These are phyloP conservation scores for Dicorynia guianensis DNA, from an alignment of 306 rosid genomes.

Conservation along the genomic window DNA sequence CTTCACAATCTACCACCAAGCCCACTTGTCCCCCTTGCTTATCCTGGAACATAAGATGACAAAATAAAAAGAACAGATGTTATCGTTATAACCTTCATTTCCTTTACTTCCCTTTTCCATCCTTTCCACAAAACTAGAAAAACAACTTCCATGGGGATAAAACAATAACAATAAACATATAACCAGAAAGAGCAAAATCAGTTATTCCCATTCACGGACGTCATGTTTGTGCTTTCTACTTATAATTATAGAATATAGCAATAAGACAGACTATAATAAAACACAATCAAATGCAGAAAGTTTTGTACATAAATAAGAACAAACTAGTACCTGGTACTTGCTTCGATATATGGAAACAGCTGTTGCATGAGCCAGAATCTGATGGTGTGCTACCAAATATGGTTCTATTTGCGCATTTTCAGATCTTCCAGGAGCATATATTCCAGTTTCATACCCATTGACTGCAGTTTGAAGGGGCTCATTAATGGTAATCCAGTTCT, in stretches of 20 bases:
- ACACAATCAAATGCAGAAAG: constrained; percentile 1
- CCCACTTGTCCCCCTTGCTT: constrained; percentile 89
- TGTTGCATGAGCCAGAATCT: constrained; percentile 86
- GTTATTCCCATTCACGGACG: too few relatives aligned
- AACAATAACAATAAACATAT: not conserved
- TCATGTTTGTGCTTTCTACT: too few relatives aligned
- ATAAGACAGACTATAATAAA: constrained; percentile 9
- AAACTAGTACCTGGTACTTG: constrained; percentile 75
- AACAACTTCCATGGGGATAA: too few relatives aligned
- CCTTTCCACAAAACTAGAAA: too few relatives aligned
- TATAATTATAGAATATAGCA: not conserved
- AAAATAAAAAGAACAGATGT: constrained; percentile 19
- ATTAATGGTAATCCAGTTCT: constrained; percentile 84
- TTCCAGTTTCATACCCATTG: constrained; percentile 69
- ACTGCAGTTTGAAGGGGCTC: constrained; percentile 92
- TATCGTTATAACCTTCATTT: not conserved
- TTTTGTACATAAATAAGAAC: constrained; percentile 4
- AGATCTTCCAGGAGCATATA: constrained; percentile 85
- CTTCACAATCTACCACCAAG: constrained; percentile 81
- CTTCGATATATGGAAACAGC: constrained; percentile 76
- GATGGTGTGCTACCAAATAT: constrained; percentile 84
- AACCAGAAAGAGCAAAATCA: constrained; percentile 11
- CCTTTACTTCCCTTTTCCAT: too few relatives aligned
- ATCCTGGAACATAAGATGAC: constrained; percentile 53
- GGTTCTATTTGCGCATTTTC: constrained; percentile 68